These are phyloP conservation scores for Drechslera avenae DNA, from an alignment of 2,329 filamentous ascomycete species.

Conservation along the genomic window DNA sequence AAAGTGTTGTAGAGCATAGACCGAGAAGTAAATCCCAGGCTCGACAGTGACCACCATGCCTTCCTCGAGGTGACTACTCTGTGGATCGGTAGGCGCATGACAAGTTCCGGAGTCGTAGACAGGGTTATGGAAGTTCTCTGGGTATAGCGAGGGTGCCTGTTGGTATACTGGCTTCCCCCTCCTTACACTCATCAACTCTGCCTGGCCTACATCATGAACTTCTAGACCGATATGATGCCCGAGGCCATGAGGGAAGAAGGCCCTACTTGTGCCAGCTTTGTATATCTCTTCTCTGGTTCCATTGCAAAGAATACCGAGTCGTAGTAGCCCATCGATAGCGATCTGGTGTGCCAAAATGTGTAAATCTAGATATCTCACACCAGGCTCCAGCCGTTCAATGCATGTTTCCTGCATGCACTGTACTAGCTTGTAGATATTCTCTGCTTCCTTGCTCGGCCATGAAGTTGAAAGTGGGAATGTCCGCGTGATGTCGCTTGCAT, in stretches of 20 bases:
- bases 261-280: constrained; percentile 76
- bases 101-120: constrained; percentile 40
- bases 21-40: constrained; percentile 78
- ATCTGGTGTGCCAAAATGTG: constrained; percentile 75
- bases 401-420: constrained; percentile 79
- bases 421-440: constrained; percentile 77
- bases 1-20: constrained; percentile 78
- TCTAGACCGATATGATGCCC: constrained; percentile 93
- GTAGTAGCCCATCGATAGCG: constrained; percentile 71
- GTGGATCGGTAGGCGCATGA: constrained; percentile 38
- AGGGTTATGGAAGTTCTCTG: constrained; percentile 39
- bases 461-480: constrained; percentile 78
- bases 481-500: constrained; percentile 88
- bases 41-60: constrained; percentile 64
- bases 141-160: constrained; percentile 41
- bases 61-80: constrained; percentile 52
- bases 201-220: constrained; percentile 70
- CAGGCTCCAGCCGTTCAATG: constrained; percentile 70
- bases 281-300: constrained; percentile 73
- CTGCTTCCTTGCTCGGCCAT: constrained; percentile 70
- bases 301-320: constrained; percentile 73
- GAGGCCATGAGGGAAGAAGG: constrained; percentile 90
- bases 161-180: constrained; percentile 28
- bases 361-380: constrained; percentile 71
- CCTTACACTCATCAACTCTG: constrained; percentile 41